These are phyloP conservation scores for Coccomyxa subellipsoidea DNA, from an alignment of 163 green algal species.

Conservation along the genomic window DNA sequence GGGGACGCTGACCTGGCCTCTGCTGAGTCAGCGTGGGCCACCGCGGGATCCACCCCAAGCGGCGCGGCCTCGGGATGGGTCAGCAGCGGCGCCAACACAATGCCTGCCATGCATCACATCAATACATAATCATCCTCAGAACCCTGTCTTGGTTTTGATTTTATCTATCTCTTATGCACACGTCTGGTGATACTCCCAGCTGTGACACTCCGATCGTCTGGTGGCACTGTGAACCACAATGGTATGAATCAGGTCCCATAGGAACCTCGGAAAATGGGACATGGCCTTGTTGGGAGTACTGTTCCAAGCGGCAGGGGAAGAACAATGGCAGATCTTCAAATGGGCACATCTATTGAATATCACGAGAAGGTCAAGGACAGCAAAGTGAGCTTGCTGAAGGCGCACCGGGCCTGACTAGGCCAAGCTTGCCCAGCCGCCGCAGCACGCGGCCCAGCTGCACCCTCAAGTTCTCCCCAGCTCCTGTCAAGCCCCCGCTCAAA, in stretches of 20 bases:
- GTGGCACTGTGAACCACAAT: too few species aligned
- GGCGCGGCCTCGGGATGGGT: slow-evolving; percentile 35
- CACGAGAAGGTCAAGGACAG: too few species aligned
- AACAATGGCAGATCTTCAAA: too few species aligned
- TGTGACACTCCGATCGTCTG: too few species aligned
- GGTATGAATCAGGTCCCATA: too few species aligned
- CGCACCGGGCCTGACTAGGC: slow-evolving; percentile 19
- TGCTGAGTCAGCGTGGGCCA: background rate
- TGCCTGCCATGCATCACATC: slow-evolving; percentile 38
- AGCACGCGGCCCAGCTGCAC: slow-evolving; percentile 34
- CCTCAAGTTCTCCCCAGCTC: slow-evolving; percentile 5
- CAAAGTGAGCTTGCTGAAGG: too few species aligned
- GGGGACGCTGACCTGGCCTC: background rate
- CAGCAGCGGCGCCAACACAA: slow-evolving; percentile 54
- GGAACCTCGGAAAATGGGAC: too few species aligned
- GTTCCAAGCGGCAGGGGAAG: too few species aligned
- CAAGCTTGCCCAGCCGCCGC: slow-evolving; percentile 61
- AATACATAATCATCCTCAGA: background rate
- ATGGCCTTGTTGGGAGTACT: too few species aligned
- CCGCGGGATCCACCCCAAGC: slow-evolving; percentile 38
- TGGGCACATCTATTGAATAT: too few species aligned
- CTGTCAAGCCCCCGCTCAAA: slow-evolving; percentile 5
- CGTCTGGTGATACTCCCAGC: too few species aligned
- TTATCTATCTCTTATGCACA: too few species aligned
- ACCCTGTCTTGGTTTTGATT: background rate